Evolutionary conservation across 2,329 filamentous ascomycete genomes (phyloP).

Genomic region (Phyllosticta citriasiana): DNA sequence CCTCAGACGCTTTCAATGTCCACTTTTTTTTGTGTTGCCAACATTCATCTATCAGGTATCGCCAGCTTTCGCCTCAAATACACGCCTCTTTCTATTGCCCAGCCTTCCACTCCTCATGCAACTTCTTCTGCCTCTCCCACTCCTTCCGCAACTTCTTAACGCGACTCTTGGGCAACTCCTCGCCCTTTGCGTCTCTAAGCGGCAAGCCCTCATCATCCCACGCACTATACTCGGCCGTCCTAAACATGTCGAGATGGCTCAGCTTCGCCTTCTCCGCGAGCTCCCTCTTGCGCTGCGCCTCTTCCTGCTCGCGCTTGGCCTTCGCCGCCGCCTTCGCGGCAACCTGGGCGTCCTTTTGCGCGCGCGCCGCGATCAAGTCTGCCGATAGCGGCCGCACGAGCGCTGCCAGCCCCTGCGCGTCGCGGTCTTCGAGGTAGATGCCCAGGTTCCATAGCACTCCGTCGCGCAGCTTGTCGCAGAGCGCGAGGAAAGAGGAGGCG

Average conservation of each 20-base stretch:
- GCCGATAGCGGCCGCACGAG: conserved; percentile 60
- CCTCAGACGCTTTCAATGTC: neutral
- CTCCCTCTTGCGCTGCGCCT: conserved; percentile 44
- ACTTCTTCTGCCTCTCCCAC: conserved; percentile 84
- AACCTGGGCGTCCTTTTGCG: conserved; percentile 42
- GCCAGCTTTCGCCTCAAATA: neutral
- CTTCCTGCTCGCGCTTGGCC: conserved; percentile 49
- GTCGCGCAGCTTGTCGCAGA: conserved; percentile 76
- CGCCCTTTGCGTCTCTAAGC: conserved; percentile 64
- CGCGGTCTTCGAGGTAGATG: conserved; percentile 80
- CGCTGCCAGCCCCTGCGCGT: conserved; percentile 50
- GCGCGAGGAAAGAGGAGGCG: conserved; percentile 61
- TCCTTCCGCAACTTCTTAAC: conserved; percentile 78
- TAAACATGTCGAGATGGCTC: conserved; percentile 50
- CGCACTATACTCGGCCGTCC: conserved; percentile 52
- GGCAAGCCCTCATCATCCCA: conserved; percentile 82
- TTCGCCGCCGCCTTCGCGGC: conserved; percentile 35
- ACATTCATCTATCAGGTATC: neutral
- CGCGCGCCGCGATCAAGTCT: conserved; percentile 43
- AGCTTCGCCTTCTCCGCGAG: conserved; percentile 47
- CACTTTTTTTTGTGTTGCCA: neutral
- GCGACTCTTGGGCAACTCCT: conserved; percentile 69
- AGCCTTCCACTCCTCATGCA: conserved; percentile 53
- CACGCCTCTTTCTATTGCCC: neutral
- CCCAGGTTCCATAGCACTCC: conserved; percentile 70